These are phyloP conservation scores for Phlebopus sp. DNA, from an alignment of 1,284 basidiomycete genomes.

Conservation along the genomic window DNA sequence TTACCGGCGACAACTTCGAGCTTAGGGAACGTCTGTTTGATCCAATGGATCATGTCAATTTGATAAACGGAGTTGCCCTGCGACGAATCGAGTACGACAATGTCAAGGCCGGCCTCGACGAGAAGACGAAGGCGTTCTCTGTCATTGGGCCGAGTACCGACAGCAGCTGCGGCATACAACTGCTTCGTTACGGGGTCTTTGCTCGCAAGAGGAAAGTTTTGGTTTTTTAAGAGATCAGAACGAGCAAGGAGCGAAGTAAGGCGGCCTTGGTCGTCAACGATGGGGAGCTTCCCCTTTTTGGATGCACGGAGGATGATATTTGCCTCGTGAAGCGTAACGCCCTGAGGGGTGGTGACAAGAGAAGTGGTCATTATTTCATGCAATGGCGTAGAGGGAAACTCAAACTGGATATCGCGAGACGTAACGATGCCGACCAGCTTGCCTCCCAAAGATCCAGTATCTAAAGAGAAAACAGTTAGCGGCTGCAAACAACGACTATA, in stretches of 20 bases:
- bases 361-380: conserved; percentile 89
- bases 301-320: conserved; percentile 94
- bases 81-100: conserved; percentile 93
- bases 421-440: conserved; percentile 98
- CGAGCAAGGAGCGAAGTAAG: conserved; percentile 90
- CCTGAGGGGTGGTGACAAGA: conserved; percentile 80
- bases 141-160: conserved; percentile 92
- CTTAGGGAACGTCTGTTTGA: conserved; percentile 82
- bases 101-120: conserved; percentile 93
- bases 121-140: conserved; percentile 83
- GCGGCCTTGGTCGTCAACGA: conserved; percentile 74
- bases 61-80: conserved; percentile 97
- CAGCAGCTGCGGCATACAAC: conserved; percentile 95
- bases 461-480: conserved; percentile 43
- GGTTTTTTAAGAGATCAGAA: conserved; percentile 97
- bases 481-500: conserved; percentile 12
- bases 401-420: conserved; percentile 95
- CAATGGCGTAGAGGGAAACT: conserved; percentile 64
- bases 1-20: conserved; percentile 96
- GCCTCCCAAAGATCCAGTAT: conserved; percentile 83
- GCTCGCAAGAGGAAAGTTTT: conserved; percentile 93
- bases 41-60: conserved; percentile 94
- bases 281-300: conserved; percentile 97
- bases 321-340: conserved; percentile 88
- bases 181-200: conserved; percentile 94